Conservation (phyloP, 257 asterid genomes). For the Solanum sitiens region DNA sequence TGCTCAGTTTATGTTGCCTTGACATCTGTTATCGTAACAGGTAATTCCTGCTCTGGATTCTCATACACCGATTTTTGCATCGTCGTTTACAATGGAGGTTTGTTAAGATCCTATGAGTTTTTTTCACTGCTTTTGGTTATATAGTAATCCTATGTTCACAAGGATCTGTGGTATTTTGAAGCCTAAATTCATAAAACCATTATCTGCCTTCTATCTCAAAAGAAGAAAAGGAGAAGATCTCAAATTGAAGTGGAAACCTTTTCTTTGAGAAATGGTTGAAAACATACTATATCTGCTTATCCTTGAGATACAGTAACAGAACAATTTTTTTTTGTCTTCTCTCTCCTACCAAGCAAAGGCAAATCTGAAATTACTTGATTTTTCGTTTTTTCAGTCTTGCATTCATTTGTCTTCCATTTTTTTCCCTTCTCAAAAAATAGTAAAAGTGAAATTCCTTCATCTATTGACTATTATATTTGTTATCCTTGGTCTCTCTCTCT, state of each 20-base stretch:
- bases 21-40: slow-evolving; percentile 26
- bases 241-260: background rate
- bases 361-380: background rate
- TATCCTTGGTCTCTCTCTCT: background rate
- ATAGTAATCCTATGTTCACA: background rate
- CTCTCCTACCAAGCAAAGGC: background rate
- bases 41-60: slow-evolving; percentile 96
- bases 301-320: background rate
- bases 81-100: slow-evolving; percentile 99
- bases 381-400: background rate
- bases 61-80: slow-evolving; percentile 84
- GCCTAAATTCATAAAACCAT: background rate
- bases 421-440: background rate
- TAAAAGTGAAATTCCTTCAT: background rate
- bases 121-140: background rate
- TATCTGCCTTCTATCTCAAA: background rate
- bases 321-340: background rate
- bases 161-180: background rate
- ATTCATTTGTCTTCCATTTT: background rate
- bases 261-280: background rate
- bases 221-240: background rate
- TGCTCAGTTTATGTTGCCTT: background rate
- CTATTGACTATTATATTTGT: background rate
- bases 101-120: slow-evolving; percentile 4
- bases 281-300: background rate